Conservation (phyloP, 331 rosid genomes). For the Saraca asoca region DNA sequence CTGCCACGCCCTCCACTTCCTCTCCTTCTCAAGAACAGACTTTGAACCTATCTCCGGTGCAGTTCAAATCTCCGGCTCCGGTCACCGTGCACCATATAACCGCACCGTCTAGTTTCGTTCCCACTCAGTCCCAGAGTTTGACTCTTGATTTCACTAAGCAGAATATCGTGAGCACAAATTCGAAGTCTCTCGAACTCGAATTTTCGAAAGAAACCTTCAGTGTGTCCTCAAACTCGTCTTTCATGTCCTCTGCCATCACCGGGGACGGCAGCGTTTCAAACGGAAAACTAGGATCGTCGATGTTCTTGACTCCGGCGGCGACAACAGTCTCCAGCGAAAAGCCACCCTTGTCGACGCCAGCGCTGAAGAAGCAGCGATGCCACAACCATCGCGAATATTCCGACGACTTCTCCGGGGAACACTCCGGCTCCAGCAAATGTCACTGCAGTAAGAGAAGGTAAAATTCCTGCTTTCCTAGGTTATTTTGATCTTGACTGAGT, state of each 20-base stretch:
- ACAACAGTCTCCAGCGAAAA: constrained; percentile 63
- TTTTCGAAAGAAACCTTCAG: constrained; percentile 75
- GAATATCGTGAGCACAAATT: constrained; percentile 45
- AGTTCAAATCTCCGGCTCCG: constrained; percentile 25
- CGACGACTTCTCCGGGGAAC: constrained; percentile 60
- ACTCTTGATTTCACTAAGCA: constrained; percentile 85
- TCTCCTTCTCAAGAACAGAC: constrained; percentile 31
- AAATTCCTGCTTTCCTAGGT: no score
- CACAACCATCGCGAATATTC: constrained; percentile 72
- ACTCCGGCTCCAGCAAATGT: constrained; percentile 72
- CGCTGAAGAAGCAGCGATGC: constrained; percentile 64
- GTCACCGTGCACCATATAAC: constrained; percentile 26
- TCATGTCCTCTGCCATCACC: constrained; percentile 90
- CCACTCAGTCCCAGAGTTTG: constrained; percentile 43
- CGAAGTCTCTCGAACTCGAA: constrained; percentile 58
- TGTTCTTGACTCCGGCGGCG: constrained; percentile 53
- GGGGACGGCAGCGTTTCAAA: constrained; percentile 91
- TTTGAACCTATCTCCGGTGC: constrained; percentile 31
- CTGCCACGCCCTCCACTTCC: constrained; percentile 20
- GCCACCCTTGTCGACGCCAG: constrained; percentile 61
- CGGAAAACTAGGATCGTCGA: constrained; percentile 78
- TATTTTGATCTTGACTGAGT: no score
- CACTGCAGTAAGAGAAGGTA: constrained; percentile 94
- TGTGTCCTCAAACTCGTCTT: constrained; percentile 84
- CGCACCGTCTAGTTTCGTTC: constrained; percentile 30